phyloP scores from a whole-genome alignment of 73 alveolate genomes.

The Paramecium primaurelia region DNA sequence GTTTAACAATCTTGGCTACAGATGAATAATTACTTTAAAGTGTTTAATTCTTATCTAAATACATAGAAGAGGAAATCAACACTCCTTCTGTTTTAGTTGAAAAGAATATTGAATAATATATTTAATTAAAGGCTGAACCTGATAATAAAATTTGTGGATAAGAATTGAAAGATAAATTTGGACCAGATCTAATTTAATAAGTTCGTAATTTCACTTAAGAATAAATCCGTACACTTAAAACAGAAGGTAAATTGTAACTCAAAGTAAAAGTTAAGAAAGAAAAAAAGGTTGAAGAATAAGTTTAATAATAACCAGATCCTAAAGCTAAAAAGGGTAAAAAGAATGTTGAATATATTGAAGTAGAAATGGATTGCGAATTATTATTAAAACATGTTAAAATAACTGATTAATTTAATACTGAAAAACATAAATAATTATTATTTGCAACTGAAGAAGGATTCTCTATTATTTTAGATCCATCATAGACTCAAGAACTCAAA shows the following conservation, averaged over 20 bases:
- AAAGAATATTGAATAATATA: slow-evolving; percentile 77
- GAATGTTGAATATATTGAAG: slow-evolving; percentile 75
- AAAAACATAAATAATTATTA: slow-evolving; percentile 69
- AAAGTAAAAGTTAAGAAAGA: slow-evolving; percentile 71
- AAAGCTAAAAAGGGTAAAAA: slow-evolving; percentile 77
- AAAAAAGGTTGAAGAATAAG: slow-evolving; percentile 60
- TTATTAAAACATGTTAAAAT: slow-evolving; percentile 75
- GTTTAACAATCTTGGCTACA: not conserved
- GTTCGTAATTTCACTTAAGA: slow-evolving; percentile 66
- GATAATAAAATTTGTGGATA: slow-evolving; percentile 78
- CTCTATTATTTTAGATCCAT: slow-evolving; percentile 77
- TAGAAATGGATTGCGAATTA: slow-evolving; percentile 74
- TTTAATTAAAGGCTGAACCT: slow-evolving; percentile 79
- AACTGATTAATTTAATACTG: slow-evolving; percentile 78
- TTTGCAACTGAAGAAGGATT: slow-evolving; percentile 76
- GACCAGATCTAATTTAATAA: slow-evolving; percentile 74
- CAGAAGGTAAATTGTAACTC: slow-evolving; percentile 66
- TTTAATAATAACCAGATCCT: slow-evolving; percentile 65
- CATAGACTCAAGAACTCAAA: slow-evolving; percentile 78
- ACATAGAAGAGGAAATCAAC: slow-evolving; percentile 94
- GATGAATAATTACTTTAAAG: not conserved
- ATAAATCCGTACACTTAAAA: slow-evolving; percentile 67
- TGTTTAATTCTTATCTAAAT: slow-evolving; percentile 73
- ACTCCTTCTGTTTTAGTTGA: slow-evolving; percentile 71
- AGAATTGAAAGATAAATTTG: slow-evolving; percentile 70